Conservation (phyloP, 2,329 filamentous ascomycete genomes). For the Coniochaeta hoffmannii region DNA sequence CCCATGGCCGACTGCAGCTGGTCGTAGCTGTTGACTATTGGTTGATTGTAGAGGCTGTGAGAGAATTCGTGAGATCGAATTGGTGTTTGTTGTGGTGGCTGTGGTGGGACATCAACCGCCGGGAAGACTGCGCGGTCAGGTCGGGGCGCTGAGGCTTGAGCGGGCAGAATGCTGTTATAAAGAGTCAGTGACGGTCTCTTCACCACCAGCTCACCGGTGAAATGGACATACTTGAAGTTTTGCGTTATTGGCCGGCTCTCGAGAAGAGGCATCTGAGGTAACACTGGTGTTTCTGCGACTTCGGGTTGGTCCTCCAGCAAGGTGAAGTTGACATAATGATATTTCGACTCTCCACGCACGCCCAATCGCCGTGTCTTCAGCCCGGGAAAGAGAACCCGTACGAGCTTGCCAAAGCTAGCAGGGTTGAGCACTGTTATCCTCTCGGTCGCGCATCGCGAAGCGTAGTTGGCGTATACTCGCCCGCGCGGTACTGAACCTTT, state of each 20-base stretch:
- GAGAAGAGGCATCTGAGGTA: constrained; percentile 40
- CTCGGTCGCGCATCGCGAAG: constrained; percentile 84
- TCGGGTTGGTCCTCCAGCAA: constrained; percentile 51
- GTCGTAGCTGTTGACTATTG: constrained; percentile 47
- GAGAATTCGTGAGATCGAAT: constrained; percentile 23
- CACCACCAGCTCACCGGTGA: not conserved
- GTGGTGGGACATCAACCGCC: constrained; percentile 28
- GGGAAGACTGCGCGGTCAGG: constrained; percentile 28
- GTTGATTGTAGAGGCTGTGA: constrained; percentile 53
- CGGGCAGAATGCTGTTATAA: not conserved
- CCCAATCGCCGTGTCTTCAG: constrained; percentile 88
- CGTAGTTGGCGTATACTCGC: constrained; percentile 92
- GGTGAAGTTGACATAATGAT: constrained; percentile 77
- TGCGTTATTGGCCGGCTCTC: constrained; percentile 40
- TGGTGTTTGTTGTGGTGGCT: constrained; percentile 17
- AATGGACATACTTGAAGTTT: constrained; percentile 41
- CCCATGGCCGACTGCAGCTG: constrained; percentile 48
- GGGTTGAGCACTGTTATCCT: constrained; percentile 93
- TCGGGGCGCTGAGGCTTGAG: constrained; percentile 7
- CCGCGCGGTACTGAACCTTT: constrained; percentile 86
- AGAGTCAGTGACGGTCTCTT: not conserved
- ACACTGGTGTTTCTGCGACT: constrained; percentile 33
- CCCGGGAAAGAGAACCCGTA: constrained; percentile 90
- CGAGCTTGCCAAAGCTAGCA: constrained; percentile 94
- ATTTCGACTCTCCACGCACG: constrained; percentile 94